Base-by-base conservation (phyloP, 1,284 basidiomycete species). In the Austroboletus niveus region DNA sequence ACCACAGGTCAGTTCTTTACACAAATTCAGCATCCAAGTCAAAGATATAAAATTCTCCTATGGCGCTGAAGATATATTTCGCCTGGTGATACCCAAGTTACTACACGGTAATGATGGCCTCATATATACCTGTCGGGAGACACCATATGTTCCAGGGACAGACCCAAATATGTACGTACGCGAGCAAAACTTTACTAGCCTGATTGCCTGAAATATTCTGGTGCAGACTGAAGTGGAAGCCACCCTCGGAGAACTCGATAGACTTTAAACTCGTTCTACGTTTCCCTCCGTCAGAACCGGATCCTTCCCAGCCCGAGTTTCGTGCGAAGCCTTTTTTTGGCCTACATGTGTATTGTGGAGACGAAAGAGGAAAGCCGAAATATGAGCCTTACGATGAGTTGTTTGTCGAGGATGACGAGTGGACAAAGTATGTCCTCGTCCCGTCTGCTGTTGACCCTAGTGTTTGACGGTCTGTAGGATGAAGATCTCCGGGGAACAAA, bases 211-310 rank as follows among this genome's bases (percentile, higher is more conserved):
- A 49, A 45, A 41, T 17, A 47, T 35, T 10, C 39, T 17, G 24
- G 20, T n/a, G 31, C 65, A 97, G 94, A 58, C 72, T 98, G 61
- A 99, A 99, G 70, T 99, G 97, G 97, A 99, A 99, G 71, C 95
- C 96, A 1, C 94, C 97, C 4, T 91, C 89, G 3, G 97, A 99
- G 65, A 99, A 99, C 70, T 94, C 94, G 4, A 90, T 99, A 64
- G 97, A 99, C 71, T 99, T 99, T 76, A 93, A 93, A 67, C 85
- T 99, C 12, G 80, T 95, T 48, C 77, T 99, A 17, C 85, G 92
- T 35, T 99, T 99, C 68, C 94, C 96, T 2, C 84, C 93, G 3
- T 69, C 72, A 29, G 68, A 66, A 8, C 71, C 74, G 30, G 70
- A 84, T 53, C 77, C 80, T 0, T 61, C 70, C 8, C 71, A 84